Conservation (phyloP, 129 eudicot species). For the Lonicera japonica region DNA sequence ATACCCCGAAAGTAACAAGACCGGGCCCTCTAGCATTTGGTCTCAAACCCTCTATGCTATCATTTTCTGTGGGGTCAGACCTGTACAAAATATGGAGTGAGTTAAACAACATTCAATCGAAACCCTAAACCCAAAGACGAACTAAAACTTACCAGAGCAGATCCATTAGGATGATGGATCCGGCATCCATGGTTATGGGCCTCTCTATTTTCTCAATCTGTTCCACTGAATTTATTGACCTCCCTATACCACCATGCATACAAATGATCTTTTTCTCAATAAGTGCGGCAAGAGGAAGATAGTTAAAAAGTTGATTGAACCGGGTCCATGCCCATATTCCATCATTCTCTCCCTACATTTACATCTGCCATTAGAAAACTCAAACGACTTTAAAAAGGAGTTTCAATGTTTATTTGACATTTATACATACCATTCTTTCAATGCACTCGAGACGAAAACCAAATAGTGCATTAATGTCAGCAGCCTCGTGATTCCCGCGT, state of each 20-base stretch:
- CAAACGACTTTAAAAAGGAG: neutral
- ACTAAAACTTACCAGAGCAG: conserved; percentile 55
- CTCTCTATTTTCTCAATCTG: conserved; percentile 97
- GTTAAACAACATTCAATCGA: conserved; percentile 1
- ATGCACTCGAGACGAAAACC: conserved; percentile 98
- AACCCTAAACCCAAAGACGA: conserved; percentile 1
- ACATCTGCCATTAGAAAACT: conserved; percentile 11
- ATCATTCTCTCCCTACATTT: conserved; percentile 84
- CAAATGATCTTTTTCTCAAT: conserved; percentile 92
- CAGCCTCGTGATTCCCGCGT: conserved; percentile 99
- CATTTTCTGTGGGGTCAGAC: conserved; percentile 99
- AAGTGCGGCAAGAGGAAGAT: conserved; percentile 94
- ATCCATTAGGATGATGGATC: conserved; percentile 94
- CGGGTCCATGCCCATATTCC: conserved; percentile 99
- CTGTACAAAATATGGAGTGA: conserved; percentile 29
- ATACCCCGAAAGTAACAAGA: conserved; percentile 95
- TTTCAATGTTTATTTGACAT: neutral
- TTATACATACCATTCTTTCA: conserved; percentile 81
- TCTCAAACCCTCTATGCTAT: conserved; percentile 91
- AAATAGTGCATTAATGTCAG: conserved; percentile 96
- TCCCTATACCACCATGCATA: conserved; percentile 99
- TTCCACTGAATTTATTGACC: conserved; percentile 92
- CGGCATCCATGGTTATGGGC: conserved; percentile 99
- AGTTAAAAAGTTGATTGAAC: conserved; percentile 85
- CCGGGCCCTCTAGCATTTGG: conserved; percentile 99